Base-by-base conservation (phyloP, 768 basidiomycete species). In the Termitomyces sp. region DNA sequence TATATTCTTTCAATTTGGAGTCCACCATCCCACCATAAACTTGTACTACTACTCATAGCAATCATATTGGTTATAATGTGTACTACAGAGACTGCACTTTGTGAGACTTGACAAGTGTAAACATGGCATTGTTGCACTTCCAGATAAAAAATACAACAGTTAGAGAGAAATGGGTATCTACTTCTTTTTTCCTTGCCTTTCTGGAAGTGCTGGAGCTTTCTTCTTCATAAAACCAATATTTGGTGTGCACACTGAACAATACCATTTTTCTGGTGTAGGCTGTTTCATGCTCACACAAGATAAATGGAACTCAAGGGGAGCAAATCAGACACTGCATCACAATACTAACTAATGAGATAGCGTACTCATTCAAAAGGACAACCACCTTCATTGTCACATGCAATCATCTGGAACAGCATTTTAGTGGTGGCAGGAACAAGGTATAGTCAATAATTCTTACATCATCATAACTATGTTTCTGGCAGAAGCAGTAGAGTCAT, bases 361-460 rank as follows among this genome's bases (percentile, higher is more conserved):
- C 81, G 58, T 57, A 86, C 86, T 85, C 86, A 89, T 84, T 89
- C 84, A 65, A 80, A 84, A 4, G 78, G 80, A 71, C 86, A 89
- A 17, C 74, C 72, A n/a, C 72, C 73, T 60, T 84, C 80, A 63
- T 85, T 84, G 65, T 89, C 87, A 64, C 87, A 89, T 5, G 82
- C 86, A 65, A 89, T 85, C 87, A 89, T 89, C 82, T 82, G 41
- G 11, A 46, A 40, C 4, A 40, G 25, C n/a, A 25, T 11, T 31
- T 34, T 44, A 32, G 49, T 38, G 45, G 17, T 46, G 27, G 34
- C 19, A 29, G 17, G 3, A 40, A 25, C 7, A 19, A 0, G 17
- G 42, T 23, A 29, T 48, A 44, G 56, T 40, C 42, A 9, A 61
- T 46, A 25, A 45, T 6, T 60, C 75, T 50, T 57, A 82, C 80